Base-by-base conservation (phyloP, 331 rosid genomes). In the Quercus phellos region DNA sequence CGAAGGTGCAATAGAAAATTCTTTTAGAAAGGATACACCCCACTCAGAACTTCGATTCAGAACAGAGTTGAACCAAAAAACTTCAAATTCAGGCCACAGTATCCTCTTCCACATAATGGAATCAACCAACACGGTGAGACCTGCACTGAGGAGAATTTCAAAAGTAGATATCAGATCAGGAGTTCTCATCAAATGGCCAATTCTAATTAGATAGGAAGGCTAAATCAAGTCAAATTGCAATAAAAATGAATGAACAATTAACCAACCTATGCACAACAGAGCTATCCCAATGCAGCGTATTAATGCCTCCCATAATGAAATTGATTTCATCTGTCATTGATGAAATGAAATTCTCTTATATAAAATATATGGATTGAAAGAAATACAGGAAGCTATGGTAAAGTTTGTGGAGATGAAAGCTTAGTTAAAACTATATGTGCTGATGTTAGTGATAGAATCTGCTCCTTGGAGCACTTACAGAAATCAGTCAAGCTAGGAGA, bases 41-140 rank as follows among this genome's bases (percentile, higher is more conserved):
- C 99, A 94, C 64, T 90, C 94, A 59, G 98, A 90, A 85, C 99
- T 94, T 83, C 89, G 92, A 90, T 94, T 94, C 61, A 89, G 88
- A 71, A 92, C 91, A 73, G 97, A 92, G 89, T 94, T 94, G 87
- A 94, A 94, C 98, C 98, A 94, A 70, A 94, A 79, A 72, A 94
- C 99, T 86, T 94, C 96, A 85, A 94, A 90, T 86, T 94, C 99
- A 75, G 99, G 99, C 99, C 99, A 94, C 81, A 90, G 59, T 30
- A 88, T 82, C 86, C 92, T 91, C 86, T 81, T 92, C 99, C 99
- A 94, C 85, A 91, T 74, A 73, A 94, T 75, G 80, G 99, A 92
- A 91, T 94, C 99, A 72, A 91, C 79, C 81, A 90, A 73, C 56
- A 87, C 43, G 51, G 99, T 90, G 74, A 92, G 79, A 86, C 97